Conservation (phyloP, 2,329 filamentous ascomycete species). For the Botrytis deweyae region DNA sequence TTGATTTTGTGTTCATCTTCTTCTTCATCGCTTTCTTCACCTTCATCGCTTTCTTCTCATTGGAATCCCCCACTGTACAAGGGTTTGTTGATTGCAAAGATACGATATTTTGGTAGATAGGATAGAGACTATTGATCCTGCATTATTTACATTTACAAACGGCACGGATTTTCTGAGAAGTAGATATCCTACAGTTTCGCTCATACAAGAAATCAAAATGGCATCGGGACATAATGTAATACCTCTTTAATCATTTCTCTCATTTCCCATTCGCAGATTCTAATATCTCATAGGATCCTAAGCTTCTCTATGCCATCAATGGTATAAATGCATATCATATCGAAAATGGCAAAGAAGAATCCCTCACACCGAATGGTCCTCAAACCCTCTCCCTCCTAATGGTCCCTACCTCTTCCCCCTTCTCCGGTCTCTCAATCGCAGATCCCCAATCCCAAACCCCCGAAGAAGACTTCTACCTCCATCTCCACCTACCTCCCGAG, state of each 20-base stretch:
- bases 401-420: conserved; percentile 85
- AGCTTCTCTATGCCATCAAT: conserved; percentile 69
- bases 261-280: conserved; percentile 6
- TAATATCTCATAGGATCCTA: conserved; percentile 50
- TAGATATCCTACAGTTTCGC: background rate
- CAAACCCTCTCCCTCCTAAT: conserved; percentile 92
- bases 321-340: conserved; percentile 92
- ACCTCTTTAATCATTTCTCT: background rate
- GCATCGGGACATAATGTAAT: conserved; percentile 38
- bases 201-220: conserved; percentile 25
- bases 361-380: conserved; percentile 79
- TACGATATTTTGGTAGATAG: background rate
- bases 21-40: background rate
- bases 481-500: conserved; percentile 91
- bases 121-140: background rate
- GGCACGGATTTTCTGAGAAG: background rate
- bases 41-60: background rate
- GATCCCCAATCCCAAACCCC: conserved; percentile 55
- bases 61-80: background rate
- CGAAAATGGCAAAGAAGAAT: conserved; percentile 78
- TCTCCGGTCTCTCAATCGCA: conserved; percentile 52
- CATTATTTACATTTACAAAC: background rate
- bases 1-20: background rate
- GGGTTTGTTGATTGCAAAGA: background rate
- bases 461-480: conserved; percentile 94